Evolutionary conservation across 1,284 basidiomycete species (phyloP).

Genomic region (Coriolopsis trogii): DNA sequence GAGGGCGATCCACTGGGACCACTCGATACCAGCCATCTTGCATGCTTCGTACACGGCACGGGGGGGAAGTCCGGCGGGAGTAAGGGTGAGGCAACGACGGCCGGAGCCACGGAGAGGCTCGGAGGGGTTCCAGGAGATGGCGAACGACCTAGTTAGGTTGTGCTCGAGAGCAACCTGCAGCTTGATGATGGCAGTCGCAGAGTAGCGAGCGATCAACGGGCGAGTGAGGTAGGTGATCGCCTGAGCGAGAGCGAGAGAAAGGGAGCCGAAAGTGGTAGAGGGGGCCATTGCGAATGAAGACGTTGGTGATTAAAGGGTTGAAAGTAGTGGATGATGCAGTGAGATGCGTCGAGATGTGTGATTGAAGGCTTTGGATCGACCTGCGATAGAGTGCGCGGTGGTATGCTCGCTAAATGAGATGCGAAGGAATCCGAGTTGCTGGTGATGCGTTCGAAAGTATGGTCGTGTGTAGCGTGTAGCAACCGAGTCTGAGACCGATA

Average conservation of each 20-base stretch:
- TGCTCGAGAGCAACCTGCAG: slow-evolving; percentile 71
- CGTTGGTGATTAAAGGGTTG: slow-evolving; percentile 19
- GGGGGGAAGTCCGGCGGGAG: slow-evolving; percentile 68
- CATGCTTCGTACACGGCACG: slow-evolving; percentile 71
- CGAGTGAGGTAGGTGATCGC: slow-evolving; percentile 72
- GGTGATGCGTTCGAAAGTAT: slow-evolving; percentile 26
- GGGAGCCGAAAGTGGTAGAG: slow-evolving; percentile 47
- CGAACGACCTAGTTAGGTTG: slow-evolving; percentile 68
- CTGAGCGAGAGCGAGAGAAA: slow-evolving; percentile 69
- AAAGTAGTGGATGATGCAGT: slow-evolving; percentile 19
- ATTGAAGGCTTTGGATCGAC: slow-evolving; percentile 52
- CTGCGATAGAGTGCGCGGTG: slow-evolving; percentile 55
- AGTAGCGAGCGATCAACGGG: slow-evolving; percentile 57
- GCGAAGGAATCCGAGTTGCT: slow-evolving; percentile 26
- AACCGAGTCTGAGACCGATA: slow-evolving; percentile 26
- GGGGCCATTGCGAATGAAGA: slow-evolving; percentile 42
- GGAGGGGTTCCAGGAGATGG: slow-evolving; percentile 61
- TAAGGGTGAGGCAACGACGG: slow-evolving; percentile 73
- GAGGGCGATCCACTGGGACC: slow-evolving; percentile 74
- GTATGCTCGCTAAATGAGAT: slow-evolving; percentile 32
- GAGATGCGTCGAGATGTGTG: slow-evolving; percentile 18
- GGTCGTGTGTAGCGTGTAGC: slow-evolving; percentile 33
- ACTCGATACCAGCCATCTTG: slow-evolving; percentile 65
- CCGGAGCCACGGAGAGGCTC: slow-evolving; percentile 69
- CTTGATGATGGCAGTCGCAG: slow-evolving; percentile 60